A percentile compares a stretch with the other conserved stretches of the same genome.
These are phyloP conservation scores for Naganishia cerealis DNA, from an alignment of 1,284 basidiomycete species.

Conservation along the genomic window DNA sequence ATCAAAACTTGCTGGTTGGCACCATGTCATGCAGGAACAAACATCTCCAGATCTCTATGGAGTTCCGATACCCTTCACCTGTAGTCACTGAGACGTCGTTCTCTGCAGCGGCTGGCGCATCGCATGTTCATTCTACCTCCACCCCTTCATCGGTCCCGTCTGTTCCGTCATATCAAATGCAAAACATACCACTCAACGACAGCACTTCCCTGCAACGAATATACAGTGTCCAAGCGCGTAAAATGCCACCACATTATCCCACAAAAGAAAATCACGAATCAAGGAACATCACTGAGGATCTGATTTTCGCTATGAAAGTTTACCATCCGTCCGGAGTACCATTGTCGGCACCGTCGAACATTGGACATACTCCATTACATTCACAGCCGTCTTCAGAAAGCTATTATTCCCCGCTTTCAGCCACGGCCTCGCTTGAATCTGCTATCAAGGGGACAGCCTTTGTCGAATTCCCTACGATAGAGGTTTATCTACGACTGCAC, in stretches of 20 bases:
- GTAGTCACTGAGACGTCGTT: not conserved
- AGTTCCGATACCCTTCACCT: conserved; percentile 56
- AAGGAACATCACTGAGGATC: not conserved
- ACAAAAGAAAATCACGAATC: conserved; percentile 1
- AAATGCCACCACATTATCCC: conserved; percentile 24
- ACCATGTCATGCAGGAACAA: conserved; percentile 59
- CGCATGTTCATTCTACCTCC: conserved; percentile 54
- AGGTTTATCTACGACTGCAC: conserved; percentile 64
- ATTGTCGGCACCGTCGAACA: conserved; percentile 36
- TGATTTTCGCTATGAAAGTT: conserved; percentile 35
- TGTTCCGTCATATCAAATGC: conserved; percentile 19
- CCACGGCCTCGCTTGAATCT: conserved; percentile 55
- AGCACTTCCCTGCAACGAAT: not conserved
- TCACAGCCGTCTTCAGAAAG: conserved; percentile 39
- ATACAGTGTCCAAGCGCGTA: conserved; percentile 10
- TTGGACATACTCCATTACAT: not conserved
- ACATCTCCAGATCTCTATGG: conserved; percentile 68
- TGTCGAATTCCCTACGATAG: conserved; percentile 76
- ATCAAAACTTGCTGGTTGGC: conserved; percentile 10
- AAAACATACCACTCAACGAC: conserved; percentile 17
- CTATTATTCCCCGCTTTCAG: conserved; percentile 64
- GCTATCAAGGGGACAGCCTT: conserved; percentile 65
- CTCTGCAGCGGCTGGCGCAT: not conserved
- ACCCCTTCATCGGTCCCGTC: conserved; percentile 56
- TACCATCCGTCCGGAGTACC: conserved; percentile 33